A percentile compares a stretch with the other conserved stretches of the same genome.
Conservation (phyloP, 306 rosid species). For the Lathyrus aphaca region DNA sequence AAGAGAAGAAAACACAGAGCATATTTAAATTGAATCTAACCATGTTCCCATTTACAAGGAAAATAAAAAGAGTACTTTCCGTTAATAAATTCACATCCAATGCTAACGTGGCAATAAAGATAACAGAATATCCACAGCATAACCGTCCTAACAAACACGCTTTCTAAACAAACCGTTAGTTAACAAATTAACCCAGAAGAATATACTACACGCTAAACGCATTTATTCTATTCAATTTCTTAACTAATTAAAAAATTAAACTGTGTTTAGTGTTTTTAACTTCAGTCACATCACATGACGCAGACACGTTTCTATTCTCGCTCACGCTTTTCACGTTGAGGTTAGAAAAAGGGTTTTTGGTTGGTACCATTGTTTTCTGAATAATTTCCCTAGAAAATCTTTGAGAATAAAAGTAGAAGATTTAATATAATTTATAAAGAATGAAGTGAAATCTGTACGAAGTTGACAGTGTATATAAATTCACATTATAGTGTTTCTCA, state of each 20-base stretch:
- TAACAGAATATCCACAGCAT: conserved; percentile 38
- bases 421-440: not conserved
- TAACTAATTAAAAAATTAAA: not conserved
- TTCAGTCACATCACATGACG: conserved; percentile 11
- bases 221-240: not conserved
- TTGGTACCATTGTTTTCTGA: not conserved
- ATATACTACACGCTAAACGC: not conserved
- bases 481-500: no score
- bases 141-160: conserved; percentile 17
- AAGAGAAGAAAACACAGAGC: not conserved
- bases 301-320: not conserved
- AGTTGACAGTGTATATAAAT: not conserved
- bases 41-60: not conserved
- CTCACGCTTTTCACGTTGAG: conserved; percentile 39
- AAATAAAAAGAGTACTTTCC: not conserved
- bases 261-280: not conserved
- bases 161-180: conserved; percentile 5
- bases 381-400: conserved; percentile 21
- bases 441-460: conserved; percentile 1
- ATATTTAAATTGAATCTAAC: not conserved
- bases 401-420: not conserved
- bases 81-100: not conserved
- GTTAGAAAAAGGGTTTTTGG: not conserved
- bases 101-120: not conserved
- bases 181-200: not conserved